Conservation (phyloP, 2,329 filamentous ascomycete genomes). For the Pseudocercospora macadamiae region DNA sequence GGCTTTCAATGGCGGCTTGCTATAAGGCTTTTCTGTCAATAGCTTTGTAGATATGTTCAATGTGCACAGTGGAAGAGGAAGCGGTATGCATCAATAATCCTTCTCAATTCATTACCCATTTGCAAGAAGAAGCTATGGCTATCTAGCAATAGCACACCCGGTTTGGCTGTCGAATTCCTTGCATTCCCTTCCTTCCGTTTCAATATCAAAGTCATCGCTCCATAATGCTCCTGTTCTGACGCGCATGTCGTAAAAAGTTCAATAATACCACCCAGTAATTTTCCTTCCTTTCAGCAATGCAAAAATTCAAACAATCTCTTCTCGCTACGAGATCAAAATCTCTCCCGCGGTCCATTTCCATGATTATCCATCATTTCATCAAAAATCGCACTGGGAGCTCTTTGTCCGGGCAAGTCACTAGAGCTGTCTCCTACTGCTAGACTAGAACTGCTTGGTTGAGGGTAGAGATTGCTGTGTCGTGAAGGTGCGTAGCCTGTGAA, state of each 20-base stretch:
- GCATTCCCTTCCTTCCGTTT: neutral
- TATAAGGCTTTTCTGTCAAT: too few species aligned
- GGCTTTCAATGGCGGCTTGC: too few species aligned
- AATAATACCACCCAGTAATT: neutral
- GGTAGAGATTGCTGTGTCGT: constrained; percentile 30
- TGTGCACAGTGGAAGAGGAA: too few species aligned
- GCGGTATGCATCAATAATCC: too few species aligned
- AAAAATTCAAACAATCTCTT: neutral
- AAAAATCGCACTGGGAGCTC: constrained; percentile 85
- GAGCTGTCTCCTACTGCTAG: constrained; percentile 38
- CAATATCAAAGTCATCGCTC: neutral
- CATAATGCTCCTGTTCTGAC: neutral
- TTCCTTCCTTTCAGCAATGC: too few species aligned
- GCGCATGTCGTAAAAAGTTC: neutral
- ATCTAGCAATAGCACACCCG: neutral
- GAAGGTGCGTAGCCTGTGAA: constrained; percentile 8
- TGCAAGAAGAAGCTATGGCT: neutral
- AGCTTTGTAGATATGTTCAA: too few species aligned
- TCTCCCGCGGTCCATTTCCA: constrained; percentile 39
- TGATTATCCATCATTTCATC: constrained; percentile 88
- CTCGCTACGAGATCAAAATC: constrained; percentile 15
- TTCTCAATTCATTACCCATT: neutral
- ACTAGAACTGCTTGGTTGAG: constrained; percentile 41
- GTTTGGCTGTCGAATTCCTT: neutral
- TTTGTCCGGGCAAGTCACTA: constrained; percentile 65